Base-by-base conservation (phyloP, 345 rosid species). In the Hibiscus mutabilis region DNA sequence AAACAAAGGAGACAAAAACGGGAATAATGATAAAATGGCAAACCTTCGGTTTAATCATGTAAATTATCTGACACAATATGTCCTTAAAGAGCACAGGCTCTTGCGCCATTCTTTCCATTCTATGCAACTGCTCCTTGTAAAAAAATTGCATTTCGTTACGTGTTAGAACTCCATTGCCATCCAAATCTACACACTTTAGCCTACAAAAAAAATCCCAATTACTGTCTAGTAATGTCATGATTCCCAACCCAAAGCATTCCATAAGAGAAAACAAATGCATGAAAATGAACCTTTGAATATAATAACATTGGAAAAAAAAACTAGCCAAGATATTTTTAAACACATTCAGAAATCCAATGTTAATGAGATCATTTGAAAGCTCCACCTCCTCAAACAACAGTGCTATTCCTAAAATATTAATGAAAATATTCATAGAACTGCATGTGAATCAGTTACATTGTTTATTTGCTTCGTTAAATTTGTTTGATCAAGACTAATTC, bases 61-160 rank as follows among this genome's bases (percentile, higher is more conserved):
- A 97, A 49, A 91, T 88, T 83, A 93, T 85, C 79, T 93, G 98
- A 82, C 98, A 93, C 18, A 93, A 74, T 68, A 93, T 91, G 82
- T 93, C 98, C 83, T 93, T 97, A 82, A 91, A 93, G 46, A 93
- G 82, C 51, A 93, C 97, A 9, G 98, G 96, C 75, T 93, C 98
- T 77, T 93, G 98, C 3, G 92, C 97, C 98, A 93, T 91, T 82
- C 98, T 91, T 74, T 93, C 98, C 98, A 93, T 93, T 73, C 98
- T 88, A 83, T 93, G 98, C 75, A 93, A 79, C 75, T 93, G 98
- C 81, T 93, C 98, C 77, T 93, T 97, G 66, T 93, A 93, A 66
- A 66, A 66, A 29, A 66, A 66, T 16, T 66, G 70, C 70, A 66
- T 66, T 66, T 66, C 70, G 49, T 66, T 66, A 24, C 70, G 42